These are phyloP conservation scores for Gaeumannomyces tritici DNA, from an alignment of 2,329 filamentous ascomycete species.

Conservation along the genomic window DNA sequence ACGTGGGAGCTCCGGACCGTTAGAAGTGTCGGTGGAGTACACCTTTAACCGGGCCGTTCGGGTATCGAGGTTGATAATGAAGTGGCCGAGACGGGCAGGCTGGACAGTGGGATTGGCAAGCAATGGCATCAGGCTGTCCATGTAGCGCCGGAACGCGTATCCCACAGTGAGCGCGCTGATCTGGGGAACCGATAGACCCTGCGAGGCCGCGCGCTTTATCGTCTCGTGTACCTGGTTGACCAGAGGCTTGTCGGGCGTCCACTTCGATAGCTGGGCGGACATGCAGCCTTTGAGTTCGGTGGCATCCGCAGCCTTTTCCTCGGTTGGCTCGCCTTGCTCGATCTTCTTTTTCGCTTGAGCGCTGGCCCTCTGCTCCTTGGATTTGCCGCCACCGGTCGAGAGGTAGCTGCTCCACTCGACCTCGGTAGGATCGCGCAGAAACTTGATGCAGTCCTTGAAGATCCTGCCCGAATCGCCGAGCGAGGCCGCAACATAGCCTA, in stretches of 20 bases:
- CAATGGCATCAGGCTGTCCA: slow-evolving; percentile 20
- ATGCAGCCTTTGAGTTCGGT: not conserved
- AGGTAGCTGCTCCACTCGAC: slow-evolving; percentile 48
- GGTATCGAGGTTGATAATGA: slow-evolving; percentile 20
- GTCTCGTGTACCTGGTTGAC: slow-evolving; percentile 24
- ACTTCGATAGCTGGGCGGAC: slow-evolving; percentile 6
- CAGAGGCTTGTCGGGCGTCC: slow-evolving; percentile 24
- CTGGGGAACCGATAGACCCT: slow-evolving; percentile 24
- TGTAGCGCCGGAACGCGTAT: slow-evolving; percentile 23
- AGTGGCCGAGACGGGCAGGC: slow-evolving; percentile 26
- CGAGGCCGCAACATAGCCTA: slow-evolving; percentile 47
- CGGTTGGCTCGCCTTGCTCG: slow-evolving; percentile 5
- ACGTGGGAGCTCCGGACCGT: not conserved
- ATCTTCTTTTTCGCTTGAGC: slow-evolving; percentile 2
- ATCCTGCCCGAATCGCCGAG: slow-evolving; percentile 37
- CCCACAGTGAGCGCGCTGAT: slow-evolving; percentile 24
- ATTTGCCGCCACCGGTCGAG: slow-evolving; percentile 26
- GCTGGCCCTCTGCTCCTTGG: slow-evolving; percentile 5
- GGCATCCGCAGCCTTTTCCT: slow-evolving; percentile 9
- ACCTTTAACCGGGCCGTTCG: not conserved
- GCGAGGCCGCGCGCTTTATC: slow-evolving; percentile 19
- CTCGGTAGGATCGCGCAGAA: slow-evolving; percentile 41
- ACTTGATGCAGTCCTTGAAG: slow-evolving; percentile 54
- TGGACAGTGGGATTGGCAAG: slow-evolving; percentile 24
- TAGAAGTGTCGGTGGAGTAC: not conserved